Evolutionary conservation across 345 rosid genomes (phyloP).

Genomic region (Viola odorata): DNA sequence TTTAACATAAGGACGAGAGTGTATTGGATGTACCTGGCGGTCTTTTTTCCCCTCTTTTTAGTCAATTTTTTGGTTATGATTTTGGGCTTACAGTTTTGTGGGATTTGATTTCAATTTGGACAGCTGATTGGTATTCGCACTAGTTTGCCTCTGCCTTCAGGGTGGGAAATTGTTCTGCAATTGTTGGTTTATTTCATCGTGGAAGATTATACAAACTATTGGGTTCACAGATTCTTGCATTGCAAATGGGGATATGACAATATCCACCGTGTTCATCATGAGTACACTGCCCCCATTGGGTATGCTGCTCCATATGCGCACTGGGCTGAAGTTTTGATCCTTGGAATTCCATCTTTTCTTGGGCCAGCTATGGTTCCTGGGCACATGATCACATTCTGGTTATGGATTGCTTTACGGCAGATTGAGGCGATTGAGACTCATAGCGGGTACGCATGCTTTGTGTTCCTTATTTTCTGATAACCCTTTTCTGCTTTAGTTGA

Average conservation of each 20-base stretch:
- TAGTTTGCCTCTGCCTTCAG: slow-evolving; percentile 73
- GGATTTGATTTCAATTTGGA: background rate
- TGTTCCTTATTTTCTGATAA: slow-evolving; percentile 12
- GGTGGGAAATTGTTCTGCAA: slow-evolving; percentile 62
- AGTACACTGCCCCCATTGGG: slow-evolving; percentile 73
- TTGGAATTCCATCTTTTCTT: slow-evolving; percentile 84
- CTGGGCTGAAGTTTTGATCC: slow-evolving; percentile 87
- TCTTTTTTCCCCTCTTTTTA: no score
- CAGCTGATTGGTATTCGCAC: slow-evolving; percentile 70
- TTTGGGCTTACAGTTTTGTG: background rate
- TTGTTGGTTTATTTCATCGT: slow-evolving; percentile 65
- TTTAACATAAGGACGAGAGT: no score
- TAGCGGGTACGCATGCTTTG: slow-evolving; percentile 71
- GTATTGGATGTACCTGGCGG: no score
- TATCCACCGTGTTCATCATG: slow-evolving; percentile 84
- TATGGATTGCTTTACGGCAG: slow-evolving; percentile 87
- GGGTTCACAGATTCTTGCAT: slow-evolving; percentile 85
- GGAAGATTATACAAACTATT: slow-evolving; percentile 85
- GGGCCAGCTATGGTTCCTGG: slow-evolving; percentile 96
- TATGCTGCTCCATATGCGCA: slow-evolving; percentile 90
- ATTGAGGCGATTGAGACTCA: slow-evolving; percentile 91
- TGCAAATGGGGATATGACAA: slow-evolving; percentile 89
- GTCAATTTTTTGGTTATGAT: background rate
- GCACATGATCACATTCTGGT: slow-evolving; percentile 90
- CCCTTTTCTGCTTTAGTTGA: slow-evolving; percentile 30